Conservation (phyloP, 768 basidiomycete species). For the Leucosporidium creatinivorum region DNA sequence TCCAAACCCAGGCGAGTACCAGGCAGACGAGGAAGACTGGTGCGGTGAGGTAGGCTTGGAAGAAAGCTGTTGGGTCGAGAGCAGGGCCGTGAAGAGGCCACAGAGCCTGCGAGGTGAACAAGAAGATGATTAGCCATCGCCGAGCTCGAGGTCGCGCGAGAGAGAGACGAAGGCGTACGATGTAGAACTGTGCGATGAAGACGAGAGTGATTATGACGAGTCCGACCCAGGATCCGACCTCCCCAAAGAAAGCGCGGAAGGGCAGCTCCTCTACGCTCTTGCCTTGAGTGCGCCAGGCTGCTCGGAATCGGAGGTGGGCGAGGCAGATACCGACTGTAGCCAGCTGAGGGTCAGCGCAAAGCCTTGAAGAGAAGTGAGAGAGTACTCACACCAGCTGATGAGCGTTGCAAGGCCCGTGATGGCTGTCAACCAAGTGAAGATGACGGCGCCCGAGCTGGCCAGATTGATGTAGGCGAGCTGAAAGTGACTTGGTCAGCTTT, state of each 20-base stretch:
- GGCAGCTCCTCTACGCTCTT: slow-evolving; percentile 34
- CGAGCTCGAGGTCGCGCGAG: too few relatives aligned
- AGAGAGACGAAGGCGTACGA: not conserved
- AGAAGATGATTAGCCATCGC: slow-evolving; percentile 15
- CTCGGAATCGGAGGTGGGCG: slow-evolving; percentile 38
- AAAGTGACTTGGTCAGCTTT: too few relatives aligned
- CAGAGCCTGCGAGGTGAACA: not conserved
- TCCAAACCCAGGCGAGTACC: slow-evolving; percentile 30
- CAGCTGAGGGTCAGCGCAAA: not conserved
- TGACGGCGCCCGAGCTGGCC: slow-evolving; percentile 53
- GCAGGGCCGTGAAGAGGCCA: slow-evolving; percentile 26
- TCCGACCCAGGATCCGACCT: slow-evolving; percentile 30
- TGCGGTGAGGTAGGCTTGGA: slow-evolving; percentile 7
- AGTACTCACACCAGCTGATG: slow-evolving; percentile 50
- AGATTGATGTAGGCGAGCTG: slow-evolving; percentile 35
- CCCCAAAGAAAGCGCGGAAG: slow-evolving; percentile 31
- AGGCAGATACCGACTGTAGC: slow-evolving; percentile 28
- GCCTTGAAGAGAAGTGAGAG: too few relatives aligned
- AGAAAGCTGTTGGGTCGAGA: too few relatives aligned
- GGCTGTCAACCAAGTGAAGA: slow-evolving; percentile 51
- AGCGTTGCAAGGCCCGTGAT: slow-evolving; percentile 61
- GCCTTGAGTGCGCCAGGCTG: slow-evolving; percentile 34
- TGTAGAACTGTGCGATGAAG: slow-evolving; percentile 36
- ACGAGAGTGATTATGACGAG: slow-evolving; percentile 31
- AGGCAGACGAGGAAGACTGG: slow-evolving; percentile 35